These are phyloP conservation scores for Pleurotus ostreatus DNA, from an alignment of 768 basidiomycete species.

Conservation along the genomic window DNA sequence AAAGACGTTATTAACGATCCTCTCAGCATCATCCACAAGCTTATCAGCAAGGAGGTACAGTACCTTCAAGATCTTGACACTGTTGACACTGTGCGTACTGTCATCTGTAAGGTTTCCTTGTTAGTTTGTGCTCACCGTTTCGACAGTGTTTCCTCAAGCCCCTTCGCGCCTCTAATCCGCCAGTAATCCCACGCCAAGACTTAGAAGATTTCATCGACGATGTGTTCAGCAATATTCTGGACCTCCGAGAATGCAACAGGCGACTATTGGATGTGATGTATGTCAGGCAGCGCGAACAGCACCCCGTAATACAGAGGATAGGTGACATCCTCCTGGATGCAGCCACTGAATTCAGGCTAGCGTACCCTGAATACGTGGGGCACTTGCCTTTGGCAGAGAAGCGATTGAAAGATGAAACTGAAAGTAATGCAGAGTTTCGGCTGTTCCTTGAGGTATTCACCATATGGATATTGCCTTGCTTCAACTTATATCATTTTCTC, in stretches of 20 bases:
- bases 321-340: slow-evolving; percentile 88
- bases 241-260: slow-evolving; percentile 80
- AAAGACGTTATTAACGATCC: background rate
- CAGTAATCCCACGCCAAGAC: slow-evolving; percentile 41
- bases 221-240: slow-evolving; percentile 85
- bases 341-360: slow-evolving; percentile 81
- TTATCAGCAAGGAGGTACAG: slow-evolving; percentile 85
- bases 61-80: slow-evolving; percentile 85
- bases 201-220: slow-evolving; percentile 85
- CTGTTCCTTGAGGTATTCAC: slow-evolving; percentile 75
- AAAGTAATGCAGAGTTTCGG: slow-evolving; percentile 75
- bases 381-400: slow-evolving; percentile 85
- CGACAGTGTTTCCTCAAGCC: slow-evolving; percentile 37
- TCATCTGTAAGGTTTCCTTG: background rate
- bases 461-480: background rate
- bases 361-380: slow-evolving; percentile 84
- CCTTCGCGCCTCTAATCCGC: slow-evolving; percentile 39
- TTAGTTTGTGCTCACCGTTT: background rate
- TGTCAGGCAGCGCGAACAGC: slow-evolving; percentile 83
- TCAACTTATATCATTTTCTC: background rate
- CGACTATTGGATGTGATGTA: slow-evolving; percentile 83
- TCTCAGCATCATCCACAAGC: slow-evolving; percentile 73
- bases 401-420: slow-evolving; percentile 81
- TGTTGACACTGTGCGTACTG: slow-evolving; percentile 55
- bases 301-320: slow-evolving; percentile 75